These are phyloP conservation scores for Chromosphaera perkinsii DNA, from an alignment of 208 protist species.

Conservation along the genomic window DNA sequence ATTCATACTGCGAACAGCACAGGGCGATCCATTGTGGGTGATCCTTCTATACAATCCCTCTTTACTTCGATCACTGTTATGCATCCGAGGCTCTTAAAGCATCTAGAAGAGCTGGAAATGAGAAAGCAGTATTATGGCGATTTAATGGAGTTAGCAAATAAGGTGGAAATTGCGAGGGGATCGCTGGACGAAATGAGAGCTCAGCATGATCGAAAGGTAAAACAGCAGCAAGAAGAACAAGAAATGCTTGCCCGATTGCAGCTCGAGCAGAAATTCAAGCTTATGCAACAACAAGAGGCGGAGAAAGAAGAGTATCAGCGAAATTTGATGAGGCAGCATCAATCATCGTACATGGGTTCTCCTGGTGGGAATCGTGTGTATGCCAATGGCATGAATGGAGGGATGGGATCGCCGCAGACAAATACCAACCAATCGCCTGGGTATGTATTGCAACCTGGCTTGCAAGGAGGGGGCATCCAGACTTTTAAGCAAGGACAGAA, in stretches of 20 bases:
- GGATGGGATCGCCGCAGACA: too few relatives aligned
- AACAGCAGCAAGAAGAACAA: slow-evolving; percentile 20
- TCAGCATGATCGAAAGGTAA: slow-evolving; percentile 1
- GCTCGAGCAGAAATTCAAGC: slow-evolving; percentile 18
- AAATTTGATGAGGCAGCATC: background rate
- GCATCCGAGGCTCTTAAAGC: background rate
- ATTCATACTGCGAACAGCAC: too few relatives aligned
- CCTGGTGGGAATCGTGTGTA: too few relatives aligned
- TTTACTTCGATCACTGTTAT: background rate
- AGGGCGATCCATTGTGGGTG: too few relatives aligned
- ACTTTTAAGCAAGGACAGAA: too few relatives aligned
- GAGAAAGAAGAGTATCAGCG: background rate
- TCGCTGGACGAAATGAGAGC: background rate
- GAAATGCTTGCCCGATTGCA: slow-evolving; percentile 21
- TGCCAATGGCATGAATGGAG: too few relatives aligned
- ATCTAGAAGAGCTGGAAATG: background rate
- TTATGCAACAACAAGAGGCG: slow-evolving; percentile 13
- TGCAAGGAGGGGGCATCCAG: too few relatives aligned
- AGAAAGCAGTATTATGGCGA: background rate
- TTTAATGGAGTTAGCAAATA: background rate
- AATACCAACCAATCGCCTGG: too few relatives aligned
- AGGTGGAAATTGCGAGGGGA: background rate
- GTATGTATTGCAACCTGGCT: too few relatives aligned
- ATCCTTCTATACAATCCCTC: too few relatives aligned
- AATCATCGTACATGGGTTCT: too few relatives aligned